Evolutionary conservation across 2,329 filamentous ascomycete genomes (phyloP).

Genomic region (Xylariaceae sp.): DNA sequence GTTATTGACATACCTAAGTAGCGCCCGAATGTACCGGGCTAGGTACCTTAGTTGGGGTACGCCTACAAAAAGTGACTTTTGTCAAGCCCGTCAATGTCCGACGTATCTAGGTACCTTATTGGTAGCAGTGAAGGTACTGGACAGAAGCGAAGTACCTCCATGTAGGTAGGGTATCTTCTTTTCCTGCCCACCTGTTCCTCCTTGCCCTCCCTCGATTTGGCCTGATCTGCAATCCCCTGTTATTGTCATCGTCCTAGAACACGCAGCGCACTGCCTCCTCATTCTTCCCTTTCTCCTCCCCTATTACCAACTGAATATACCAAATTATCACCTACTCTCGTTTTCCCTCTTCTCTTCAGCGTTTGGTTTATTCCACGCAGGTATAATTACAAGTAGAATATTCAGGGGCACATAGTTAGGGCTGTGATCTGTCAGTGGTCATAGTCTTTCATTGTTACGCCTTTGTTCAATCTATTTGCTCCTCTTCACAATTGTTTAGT

Average conservation of each 20-base stretch:
- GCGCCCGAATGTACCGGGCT: no score
- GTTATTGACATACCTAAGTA: no score
- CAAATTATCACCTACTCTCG: constrained; percentile 1
- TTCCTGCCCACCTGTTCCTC: no score
- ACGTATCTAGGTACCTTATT: no score
- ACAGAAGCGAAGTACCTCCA: no score
- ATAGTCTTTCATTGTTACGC: background rate
- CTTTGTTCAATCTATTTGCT: constrained; percentile 5
- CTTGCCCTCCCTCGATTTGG: no score
- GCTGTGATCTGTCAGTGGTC: background rate
- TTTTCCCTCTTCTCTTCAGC: background rate
- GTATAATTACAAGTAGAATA: background rate
- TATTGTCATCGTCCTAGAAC: constrained; percentile 2
- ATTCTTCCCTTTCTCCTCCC: background rate
- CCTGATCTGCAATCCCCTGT: no score
- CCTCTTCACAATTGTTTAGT: background rate
- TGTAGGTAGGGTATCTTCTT: no score
- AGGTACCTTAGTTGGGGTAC: no score
- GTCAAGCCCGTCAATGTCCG: no score
- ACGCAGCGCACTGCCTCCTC: background rate
- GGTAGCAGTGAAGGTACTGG: no score
- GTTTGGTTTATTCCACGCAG: background rate
- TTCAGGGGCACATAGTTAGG: background rate
- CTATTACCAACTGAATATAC: background rate
- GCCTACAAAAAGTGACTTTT: no score